Evolutionary conservation across 441 rosid genomes (phyloP).

Genomic region (Brassica hybrid): DNA sequence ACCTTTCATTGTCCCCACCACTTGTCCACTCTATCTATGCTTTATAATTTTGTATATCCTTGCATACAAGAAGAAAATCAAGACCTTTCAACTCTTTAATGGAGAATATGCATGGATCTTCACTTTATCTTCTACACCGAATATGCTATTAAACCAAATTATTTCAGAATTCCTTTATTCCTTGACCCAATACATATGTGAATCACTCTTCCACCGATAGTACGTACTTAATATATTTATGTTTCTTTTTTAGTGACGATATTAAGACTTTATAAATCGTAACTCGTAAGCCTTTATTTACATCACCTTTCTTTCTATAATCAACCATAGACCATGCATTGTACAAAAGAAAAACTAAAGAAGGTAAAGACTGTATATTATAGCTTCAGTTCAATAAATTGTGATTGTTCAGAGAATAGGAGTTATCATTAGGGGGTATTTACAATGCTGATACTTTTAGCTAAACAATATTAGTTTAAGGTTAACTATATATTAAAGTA

Average conservation of each 20-base stretch:
- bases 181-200: conserved; percentile 40
- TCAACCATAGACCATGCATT: conserved; percentile 4
- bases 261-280: conserved; percentile 7
- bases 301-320: background rate
- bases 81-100: conserved; percentile 49
- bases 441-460: too few relatives aligned
- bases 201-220: conserved; percentile 24
- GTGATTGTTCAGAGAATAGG: background rate
- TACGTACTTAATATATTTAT: conserved; percentile 17
- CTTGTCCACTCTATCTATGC: conserved; percentile 43
- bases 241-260: conserved; percentile 13
- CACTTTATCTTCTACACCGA: conserved; percentile 42
- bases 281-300: conserved; percentile 14
- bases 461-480: too few relatives aligned
- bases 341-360: background rate
- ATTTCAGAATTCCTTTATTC: conserved; percentile 34
- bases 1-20: conserved; percentile 57
- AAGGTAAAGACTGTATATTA: background rate
- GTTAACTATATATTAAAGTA: too few relatives aligned
- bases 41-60: conserved; percentile 39
- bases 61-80: conserved; percentile 42
- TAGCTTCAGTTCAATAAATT: background rate
- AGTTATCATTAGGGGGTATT: too few relatives aligned
- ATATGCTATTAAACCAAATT: conserved; percentile 35
- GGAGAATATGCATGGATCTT: conserved; percentile 84